Evolutionary conservation across 164 flowering plant genomes (phyloP).

Genomic region (Hamamelis virginiana): DNA sequence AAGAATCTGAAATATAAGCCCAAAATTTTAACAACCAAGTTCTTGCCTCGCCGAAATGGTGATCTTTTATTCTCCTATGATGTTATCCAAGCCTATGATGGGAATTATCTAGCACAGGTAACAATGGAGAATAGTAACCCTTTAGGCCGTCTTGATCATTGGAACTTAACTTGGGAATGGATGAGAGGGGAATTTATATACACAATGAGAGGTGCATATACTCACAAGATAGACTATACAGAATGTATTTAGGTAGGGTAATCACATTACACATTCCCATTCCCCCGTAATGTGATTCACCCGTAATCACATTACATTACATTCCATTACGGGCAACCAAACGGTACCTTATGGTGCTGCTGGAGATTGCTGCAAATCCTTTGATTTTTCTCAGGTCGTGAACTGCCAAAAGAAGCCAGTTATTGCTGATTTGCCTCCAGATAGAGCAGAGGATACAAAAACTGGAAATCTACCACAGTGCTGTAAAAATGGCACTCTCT

Average conservation of each 20-base stretch:
- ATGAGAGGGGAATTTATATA: conserved; percentile 77
- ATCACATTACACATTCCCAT: too few relatives aligned
- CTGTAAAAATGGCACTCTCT: conserved; percentile 61
- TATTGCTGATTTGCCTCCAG: conserved; percentile 62
- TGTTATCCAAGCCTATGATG: conserved; percentile 42
- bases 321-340: too few relatives aligned
- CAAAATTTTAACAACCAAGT: conserved; percentile 36
- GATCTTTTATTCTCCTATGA: conserved; percentile 57
- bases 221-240: conserved; percentile 43
- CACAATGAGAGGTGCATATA: conserved; percentile 74
- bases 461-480: conserved; percentile 68
- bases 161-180: conserved; percentile 96
- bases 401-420: conserved; percentile 62
- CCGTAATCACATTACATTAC: too few relatives aligned
- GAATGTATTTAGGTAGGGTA: conserved; percentile 69
- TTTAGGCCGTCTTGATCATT: conserved; percentile 70
- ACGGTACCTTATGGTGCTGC: conserved; percentile 59
- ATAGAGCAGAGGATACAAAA: conserved; percentile 41
- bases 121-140: conserved; percentile 61
- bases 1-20: conserved; percentile 50
- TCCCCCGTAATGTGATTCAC: too few relatives aligned
- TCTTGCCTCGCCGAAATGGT: conserved; percentile 40
- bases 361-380: conserved; percentile 42
- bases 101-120: conserved; percentile 58
- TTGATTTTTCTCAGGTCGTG: conserved; percentile 66